Percentiles rank a stretch among this genome's conserved stretches.
Conservation (phyloP, 2,329 filamentous ascomycete genomes). For the Mycocentrospora acerina region DNA sequence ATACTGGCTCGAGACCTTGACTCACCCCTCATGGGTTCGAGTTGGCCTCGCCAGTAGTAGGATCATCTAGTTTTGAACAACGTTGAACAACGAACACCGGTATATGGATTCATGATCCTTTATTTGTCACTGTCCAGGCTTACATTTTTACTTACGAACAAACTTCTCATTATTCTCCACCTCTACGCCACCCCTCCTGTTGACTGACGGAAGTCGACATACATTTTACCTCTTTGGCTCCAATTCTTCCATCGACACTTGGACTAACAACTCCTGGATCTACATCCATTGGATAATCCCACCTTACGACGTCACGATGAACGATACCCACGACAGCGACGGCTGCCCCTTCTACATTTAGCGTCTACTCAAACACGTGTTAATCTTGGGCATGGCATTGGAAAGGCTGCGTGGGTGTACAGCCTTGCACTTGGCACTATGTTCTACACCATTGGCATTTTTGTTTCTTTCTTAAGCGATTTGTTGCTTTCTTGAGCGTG, state of each 20-base stretch:
- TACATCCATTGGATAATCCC: conserved; percentile 21
- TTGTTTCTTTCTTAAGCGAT: conserved; percentile 1
- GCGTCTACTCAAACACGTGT: conserved; percentile 24
- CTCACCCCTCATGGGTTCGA: too few relatives aligned
- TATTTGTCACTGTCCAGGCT: too few relatives aligned
- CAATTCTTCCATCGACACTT: conserved; percentile 10
- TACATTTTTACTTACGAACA: too few relatives aligned
- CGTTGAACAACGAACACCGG: background rate
- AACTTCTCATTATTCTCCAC: too few relatives aligned
- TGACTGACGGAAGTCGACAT: too few relatives aligned
- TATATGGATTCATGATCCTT: too few relatives aligned
- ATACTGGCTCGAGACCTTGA: too few relatives aligned
- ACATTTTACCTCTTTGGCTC: too few relatives aligned
- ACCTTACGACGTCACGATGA: conserved; percentile 39
- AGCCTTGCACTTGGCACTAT: conserved; percentile 14
- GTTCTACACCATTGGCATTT: conserved; percentile 14
- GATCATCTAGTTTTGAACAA: conserved; percentile 8
- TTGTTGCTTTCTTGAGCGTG: conserved; percentile 6
- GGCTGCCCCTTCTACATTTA: conserved; percentile 26
- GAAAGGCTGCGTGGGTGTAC: conserved; percentile 16
- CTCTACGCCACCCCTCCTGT: too few relatives aligned
- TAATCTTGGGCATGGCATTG: conserved; percentile 20
- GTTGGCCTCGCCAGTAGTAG: background rate
- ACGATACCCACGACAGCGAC: conserved; percentile 40
- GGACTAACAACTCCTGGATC: conserved; percentile 14